Percentiles rank a stretch among this genome's conserved stretches.
Conservation (phyloP, 23 red algal genomes). For the Gracilaria domingensis region DNA sequence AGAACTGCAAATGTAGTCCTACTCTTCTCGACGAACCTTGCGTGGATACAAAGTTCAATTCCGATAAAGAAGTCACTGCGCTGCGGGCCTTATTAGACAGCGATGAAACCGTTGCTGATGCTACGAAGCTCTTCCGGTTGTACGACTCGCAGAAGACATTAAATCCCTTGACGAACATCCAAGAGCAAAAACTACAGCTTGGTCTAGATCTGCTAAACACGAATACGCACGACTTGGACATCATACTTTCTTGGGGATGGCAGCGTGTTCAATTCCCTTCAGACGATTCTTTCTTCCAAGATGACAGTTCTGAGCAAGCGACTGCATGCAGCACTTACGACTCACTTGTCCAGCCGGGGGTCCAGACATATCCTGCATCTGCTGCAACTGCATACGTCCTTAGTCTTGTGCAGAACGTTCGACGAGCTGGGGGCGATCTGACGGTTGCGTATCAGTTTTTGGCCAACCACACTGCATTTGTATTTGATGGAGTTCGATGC, state of each 20-base stretch:
- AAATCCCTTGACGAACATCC: background rate
- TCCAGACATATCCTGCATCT: background rate
- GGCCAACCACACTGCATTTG: constrained; percentile 6
- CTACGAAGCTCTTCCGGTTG: constrained; percentile 8
- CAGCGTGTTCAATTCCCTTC: constrained; percentile 4
- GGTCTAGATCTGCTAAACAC: background rate
- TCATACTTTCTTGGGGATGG: background rate
- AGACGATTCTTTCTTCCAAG: constrained; percentile 28
- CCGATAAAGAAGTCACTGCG: background rate
- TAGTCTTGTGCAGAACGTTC: background rate
- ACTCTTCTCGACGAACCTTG: background rate
- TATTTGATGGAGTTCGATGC: constrained; percentile 6
- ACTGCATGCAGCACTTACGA: background rate
- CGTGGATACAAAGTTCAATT: constrained; percentile 14
- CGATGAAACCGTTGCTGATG: background rate
- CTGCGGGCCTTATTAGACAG: background rate
- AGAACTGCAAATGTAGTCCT: background rate
- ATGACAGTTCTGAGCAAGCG: background rate
- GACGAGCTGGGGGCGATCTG: background rate
- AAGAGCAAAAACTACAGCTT: background rate
- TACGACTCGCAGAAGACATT: constrained; percentile 19
- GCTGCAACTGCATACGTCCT: constrained; percentile 1
- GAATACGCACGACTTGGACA: background rate
- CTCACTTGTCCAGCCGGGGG: background rate
- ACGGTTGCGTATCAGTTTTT: background rate